phyloP scores from a whole-genome alignment of 805 yeast genomes.

The Kuraishia ogatae region DNA sequence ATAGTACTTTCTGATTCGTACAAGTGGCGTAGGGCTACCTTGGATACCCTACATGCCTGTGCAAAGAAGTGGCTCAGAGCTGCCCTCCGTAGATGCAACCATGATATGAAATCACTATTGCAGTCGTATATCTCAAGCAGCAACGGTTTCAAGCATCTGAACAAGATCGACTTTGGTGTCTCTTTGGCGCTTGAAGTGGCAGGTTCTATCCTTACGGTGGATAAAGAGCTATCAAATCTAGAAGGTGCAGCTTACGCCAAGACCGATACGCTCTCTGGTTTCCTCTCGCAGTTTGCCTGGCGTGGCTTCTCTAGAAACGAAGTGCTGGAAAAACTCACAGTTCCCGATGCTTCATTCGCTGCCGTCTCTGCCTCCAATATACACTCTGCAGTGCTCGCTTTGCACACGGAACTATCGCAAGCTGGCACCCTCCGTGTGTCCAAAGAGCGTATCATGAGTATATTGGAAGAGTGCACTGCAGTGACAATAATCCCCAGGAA shows the following conservation, averaged over 20 bases:
- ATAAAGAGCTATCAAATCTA: constrained; percentile 51
- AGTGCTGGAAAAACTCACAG: constrained; percentile 19
- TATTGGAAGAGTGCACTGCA: constrained; percentile 33
- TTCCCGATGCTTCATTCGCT: constrained; percentile 16
- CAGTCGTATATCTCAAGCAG: constrained; percentile 59
- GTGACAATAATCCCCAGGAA: constrained; percentile 27
- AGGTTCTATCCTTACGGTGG: constrained; percentile 57
- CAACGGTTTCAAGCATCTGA: constrained; percentile 12
- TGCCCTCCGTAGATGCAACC: constrained; percentile 49
- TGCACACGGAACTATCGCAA: constrained; percentile 1
- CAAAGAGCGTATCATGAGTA: constrained; percentile 25
- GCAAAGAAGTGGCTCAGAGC: constrained; percentile 62
- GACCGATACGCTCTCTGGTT: constrained; percentile 57
- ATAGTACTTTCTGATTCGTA: constrained; percentile 67
- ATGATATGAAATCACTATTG: constrained; percentile 71
- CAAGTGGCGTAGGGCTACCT: constrained; percentile 64
- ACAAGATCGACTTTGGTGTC: constrained; percentile 61
- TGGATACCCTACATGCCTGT: constrained; percentile 45
- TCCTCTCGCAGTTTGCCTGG: constrained; percentile 74
- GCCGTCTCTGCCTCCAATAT: constrained; percentile 10
- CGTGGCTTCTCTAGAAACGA: constrained; percentile 33
- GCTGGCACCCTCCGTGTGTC: constrained; percentile 11
- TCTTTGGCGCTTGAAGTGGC: constrained; percentile 90
- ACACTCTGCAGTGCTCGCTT: constrained; percentile 4
- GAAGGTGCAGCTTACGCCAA: constrained; percentile 21